These are phyloP conservation scores for Aspergillus egyptiacus DNA, from an alignment of 495 filamentous ascomycete genomes.

Conservation along the genomic window DNA sequence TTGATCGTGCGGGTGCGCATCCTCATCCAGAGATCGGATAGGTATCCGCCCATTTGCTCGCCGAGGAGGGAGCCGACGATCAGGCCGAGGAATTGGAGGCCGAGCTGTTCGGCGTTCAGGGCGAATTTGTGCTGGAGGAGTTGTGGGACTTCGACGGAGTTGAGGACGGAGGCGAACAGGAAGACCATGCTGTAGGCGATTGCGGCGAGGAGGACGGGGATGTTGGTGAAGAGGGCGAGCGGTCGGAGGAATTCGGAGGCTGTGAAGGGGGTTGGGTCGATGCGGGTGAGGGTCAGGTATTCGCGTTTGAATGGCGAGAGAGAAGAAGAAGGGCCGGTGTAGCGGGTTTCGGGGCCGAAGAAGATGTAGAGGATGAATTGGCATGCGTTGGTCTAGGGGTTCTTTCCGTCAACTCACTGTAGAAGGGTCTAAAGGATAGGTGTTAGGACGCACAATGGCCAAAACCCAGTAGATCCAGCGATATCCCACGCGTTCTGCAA, in stretches of 20 bases:
- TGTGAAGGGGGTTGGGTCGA: slow-evolving; percentile 43
- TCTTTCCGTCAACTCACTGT: neutral
- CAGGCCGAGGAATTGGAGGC: slow-evolving; percentile 47
- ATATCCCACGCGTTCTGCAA: slow-evolving; percentile 38
- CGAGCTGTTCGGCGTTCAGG: slow-evolving; percentile 48
- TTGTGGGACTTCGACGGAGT: slow-evolving; percentile 50
- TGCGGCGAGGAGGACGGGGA: slow-evolving; percentile 43
- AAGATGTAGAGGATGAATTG: slow-evolving; percentile 50
- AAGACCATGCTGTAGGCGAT: slow-evolving; percentile 50
- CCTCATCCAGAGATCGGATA: slow-evolving; percentile 50
- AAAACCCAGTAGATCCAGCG: slow-evolving; percentile 42
- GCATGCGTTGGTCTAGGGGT: slow-evolving; percentile 45
- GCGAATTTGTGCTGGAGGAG: slow-evolving; percentile 44
- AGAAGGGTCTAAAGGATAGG: slow-evolving; percentile 25
- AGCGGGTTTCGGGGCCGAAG: slow-evolving; percentile 51
- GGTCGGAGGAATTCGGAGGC: slow-evolving; percentile 45
- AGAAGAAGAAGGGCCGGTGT: slow-evolving; percentile 23
- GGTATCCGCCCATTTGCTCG: slow-evolving; percentile 48
- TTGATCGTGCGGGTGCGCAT: slow-evolving; percentile 27
- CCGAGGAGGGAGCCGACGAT: slow-evolving; percentile 53
- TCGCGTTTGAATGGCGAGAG: slow-evolving; percentile 23
- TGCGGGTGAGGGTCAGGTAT: slow-evolving; percentile 41
- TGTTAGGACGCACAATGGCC: slow-evolving; percentile 24
- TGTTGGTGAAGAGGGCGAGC: slow-evolving; percentile 30
- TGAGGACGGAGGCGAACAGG: slow-evolving; percentile 41